Percentiles rank a stretch among this genome's conserved stretches.
phyloP scores from a whole-genome alignment of 768 basidiomycete species.

The Termitomyces bulborhizus region DNA sequence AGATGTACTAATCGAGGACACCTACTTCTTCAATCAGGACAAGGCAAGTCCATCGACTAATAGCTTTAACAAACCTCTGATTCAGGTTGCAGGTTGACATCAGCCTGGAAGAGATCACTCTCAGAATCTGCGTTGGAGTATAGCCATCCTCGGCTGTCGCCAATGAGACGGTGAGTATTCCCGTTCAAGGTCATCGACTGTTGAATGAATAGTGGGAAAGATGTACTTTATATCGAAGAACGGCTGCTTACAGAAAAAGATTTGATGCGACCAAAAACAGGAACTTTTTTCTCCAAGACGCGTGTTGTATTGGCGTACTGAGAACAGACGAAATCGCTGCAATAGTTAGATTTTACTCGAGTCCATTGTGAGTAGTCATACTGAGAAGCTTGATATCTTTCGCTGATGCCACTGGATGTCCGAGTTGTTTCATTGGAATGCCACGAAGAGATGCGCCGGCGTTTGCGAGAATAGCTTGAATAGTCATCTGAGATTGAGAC shows the following conservation, averaged over 20 bases:
- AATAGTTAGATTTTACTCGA: neutral
- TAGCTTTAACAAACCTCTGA: slow-evolving; percentile 24
- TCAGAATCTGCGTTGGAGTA: slow-evolving; percentile 21
- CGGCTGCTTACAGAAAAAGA: slow-evolving; percentile 38
- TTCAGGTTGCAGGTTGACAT: slow-evolving; percentile 34
- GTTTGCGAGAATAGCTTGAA: slow-evolving; percentile 5
- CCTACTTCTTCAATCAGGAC: slow-evolving; percentile 21
- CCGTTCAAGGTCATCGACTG: slow-evolving; percentile 30
- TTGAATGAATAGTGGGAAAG: neutral
- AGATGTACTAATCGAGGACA: slow-evolving; percentile 46
- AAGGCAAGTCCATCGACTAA: neutral
- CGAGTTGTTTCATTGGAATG: slow-evolving; percentile 11
- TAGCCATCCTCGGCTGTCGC: slow-evolving; percentile 49
- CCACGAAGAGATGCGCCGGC: slow-evolving; percentile 13
- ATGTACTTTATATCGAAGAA: neutral
- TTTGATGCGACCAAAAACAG: slow-evolving; percentile 33
- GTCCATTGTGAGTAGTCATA: slow-evolving; percentile 3
- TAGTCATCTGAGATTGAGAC: neutral
- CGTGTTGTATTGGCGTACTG: slow-evolving; percentile 34
- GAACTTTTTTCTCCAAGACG: slow-evolving; percentile 20
- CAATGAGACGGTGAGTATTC: slow-evolving; percentile 33
- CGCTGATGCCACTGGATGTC: slow-evolving; percentile 3
- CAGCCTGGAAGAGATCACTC: slow-evolving; percentile 30
- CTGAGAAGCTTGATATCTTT: slow-evolving; percentile 15
- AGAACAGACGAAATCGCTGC: slow-evolving; percentile 33